Evolutionary conservation across 2,329 filamentous ascomycete genomes (phyloP), one percentile per base, ranked within the genome.

Genomic region (Monascus ruber): DNA sequence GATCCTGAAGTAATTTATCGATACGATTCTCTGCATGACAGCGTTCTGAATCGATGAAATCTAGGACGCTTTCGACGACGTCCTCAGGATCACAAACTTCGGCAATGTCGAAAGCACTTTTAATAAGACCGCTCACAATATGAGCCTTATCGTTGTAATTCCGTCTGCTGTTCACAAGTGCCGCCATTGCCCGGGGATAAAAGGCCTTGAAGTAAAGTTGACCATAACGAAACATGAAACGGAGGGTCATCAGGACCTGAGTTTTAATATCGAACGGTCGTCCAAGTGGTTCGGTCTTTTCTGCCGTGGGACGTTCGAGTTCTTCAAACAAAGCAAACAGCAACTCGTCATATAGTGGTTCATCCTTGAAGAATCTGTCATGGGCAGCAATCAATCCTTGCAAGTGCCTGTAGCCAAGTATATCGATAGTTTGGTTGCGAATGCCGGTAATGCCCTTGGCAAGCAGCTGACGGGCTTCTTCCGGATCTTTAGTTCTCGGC

Each of bases 381-480:
- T 64, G 59, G 34, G 55, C 56, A 41, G 60, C 53, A 44, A 66
- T 59, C 10, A 67, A 45, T 4, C 54, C 54, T 41, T 68, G 64
- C 4, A 68, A 46, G 42, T 66, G 66, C 5, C 63, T 57, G 41
- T 66, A 66, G 25, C 61, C 64, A 31, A 59, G 57, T 17, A 65
- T 58, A 38, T 66, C 64, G 44, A 68, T 57, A 2, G 49, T 52
- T 25, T 55, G 54, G 0, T 56, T 51, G 17, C 47, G 49, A 26
- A 68, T 64, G 26, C 58, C 56, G 33, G 46, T 45, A 8, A 65
- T 56, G 1, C 55, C 63, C 36, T 60, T 64, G 34, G 52, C 53
- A 17, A 67, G 53, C 52, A 64, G 63, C 34, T 61, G 56, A 34
- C 49, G 51, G 4, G 61, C 62, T 41, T 59, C 58, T 5, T 36